Conservation (phyloP, 345 rosid species). For the Litchi chinensis region DNA sequence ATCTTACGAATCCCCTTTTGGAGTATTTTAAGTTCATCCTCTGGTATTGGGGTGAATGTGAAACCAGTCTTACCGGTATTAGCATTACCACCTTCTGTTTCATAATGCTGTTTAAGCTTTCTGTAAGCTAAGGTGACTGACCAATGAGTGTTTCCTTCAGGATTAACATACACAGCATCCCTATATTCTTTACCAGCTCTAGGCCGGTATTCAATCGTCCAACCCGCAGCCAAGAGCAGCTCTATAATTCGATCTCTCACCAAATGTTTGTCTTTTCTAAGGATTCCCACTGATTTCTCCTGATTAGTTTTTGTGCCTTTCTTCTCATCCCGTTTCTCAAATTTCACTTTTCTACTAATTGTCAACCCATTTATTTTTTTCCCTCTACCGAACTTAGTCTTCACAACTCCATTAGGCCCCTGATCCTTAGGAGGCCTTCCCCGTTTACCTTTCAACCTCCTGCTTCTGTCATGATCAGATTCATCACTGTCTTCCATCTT, state of each 20-base stretch:
- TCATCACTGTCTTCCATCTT: conserved; percentile 18
- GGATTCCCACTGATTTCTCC: conserved; percentile 25
- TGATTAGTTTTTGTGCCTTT: conserved; percentile 24
- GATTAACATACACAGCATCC: conserved; percentile 93
- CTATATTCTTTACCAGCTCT: conserved; percentile 55
- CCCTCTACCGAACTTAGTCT: conserved; percentile 19
- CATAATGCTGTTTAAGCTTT: conserved; percentile 53
- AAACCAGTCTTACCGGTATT: conserved; percentile 46
- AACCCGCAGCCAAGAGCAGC: conserved; percentile 78
- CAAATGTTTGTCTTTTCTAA: conserved; percentile 42
- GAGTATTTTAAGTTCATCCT: conserved; percentile 65
- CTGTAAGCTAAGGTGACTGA: conserved; percentile 87
- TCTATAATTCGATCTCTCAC: conserved; percentile 72
- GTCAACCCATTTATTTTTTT: conserved; percentile 31
- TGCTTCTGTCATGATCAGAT: conserved; percentile 12
- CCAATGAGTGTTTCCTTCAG: conserved; percentile 93
- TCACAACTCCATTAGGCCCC: neutral
- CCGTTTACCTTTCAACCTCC: conserved; percentile 26
- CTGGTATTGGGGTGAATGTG: conserved; percentile 64
- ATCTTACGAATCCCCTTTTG: conserved; percentile 42
- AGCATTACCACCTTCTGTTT: conserved; percentile 41
- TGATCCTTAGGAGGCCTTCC: conserved; percentile 30
- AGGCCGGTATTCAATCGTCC: conserved; percentile 84
- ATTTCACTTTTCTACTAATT: conserved; percentile 30
- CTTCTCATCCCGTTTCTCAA: conserved; percentile 16